Base-by-base conservation (phyloP, 345 rosid species). In the Eutrema heterophyllum region DNA sequence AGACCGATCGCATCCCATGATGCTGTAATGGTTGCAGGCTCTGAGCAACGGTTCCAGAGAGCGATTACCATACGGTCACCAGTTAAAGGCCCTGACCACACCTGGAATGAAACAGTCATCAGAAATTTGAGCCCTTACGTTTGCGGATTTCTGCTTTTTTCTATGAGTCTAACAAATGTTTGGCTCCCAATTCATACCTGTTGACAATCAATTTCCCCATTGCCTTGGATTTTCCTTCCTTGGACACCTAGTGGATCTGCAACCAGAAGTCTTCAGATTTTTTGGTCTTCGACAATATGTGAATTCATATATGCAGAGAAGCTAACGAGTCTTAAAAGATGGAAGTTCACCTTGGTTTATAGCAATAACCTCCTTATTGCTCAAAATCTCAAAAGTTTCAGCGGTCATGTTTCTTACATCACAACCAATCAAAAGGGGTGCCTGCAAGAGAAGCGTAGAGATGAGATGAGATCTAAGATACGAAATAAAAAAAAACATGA, bases 31-130 rank as follows among this genome's bases (percentile, higher is more conserved):
- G 82, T 87, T 57, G 86, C 87, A 68, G 85, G 78, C 55, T 82
- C 59, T 15, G 83, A 72, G 78, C 99, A 92, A 38, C 97, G 89
- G 81, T 95, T 95, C 97, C 99, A 95, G 43, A 92, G 82, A 70
- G 82, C 97, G 60, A 95, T 89, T 21, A 68, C 96, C 82, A 95
- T 62, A 24, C 92, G 92, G 55, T 84, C 76, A 60, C 78, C 91
- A 18, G 91, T 77, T 75, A 95, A 83, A n/a, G 99, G 98, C 33
- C 99, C 98, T 18, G 92, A 92, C 99, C 99, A 95, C 60, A 95
- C 86, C 97, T 93, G 84, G 3, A 71, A 64, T 51, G 62, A 51
- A 51, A 68, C 64, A 68, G 6, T 7, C 49, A 60, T 59, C 49
- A 68, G 2, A 9, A 40, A 50, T 16, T 50, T 49, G 60, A 67